These are phyloP conservation scores for Rhododendron simsii DNA, from an alignment of 148 eudicot genomes.

Conservation along the genomic window DNA sequence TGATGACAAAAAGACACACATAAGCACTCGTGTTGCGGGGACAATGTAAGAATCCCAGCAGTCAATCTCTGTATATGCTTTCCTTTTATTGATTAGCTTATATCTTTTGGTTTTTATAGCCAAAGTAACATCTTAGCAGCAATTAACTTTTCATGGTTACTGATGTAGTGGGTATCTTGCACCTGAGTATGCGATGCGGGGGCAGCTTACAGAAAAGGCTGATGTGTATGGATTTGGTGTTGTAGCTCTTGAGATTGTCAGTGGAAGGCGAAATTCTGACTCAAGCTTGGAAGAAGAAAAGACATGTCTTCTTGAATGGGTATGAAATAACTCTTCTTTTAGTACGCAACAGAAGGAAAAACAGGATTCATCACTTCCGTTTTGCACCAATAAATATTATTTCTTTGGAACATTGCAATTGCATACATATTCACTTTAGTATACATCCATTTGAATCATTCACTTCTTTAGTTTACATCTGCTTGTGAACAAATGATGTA, in stretches of 20 bases:
- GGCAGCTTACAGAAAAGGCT: slow-evolving; percentile 92
- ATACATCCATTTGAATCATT: no score
- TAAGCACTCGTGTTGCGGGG: slow-evolving; percentile 93
- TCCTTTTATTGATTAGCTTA: no score
- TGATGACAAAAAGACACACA: slow-evolving; percentile 80
- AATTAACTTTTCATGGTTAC: background rate
- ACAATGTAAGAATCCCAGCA: slow-evolving; percentile 54
- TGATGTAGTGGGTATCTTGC: slow-evolving; percentile 80
- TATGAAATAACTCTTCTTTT: slow-evolving; percentile 16
- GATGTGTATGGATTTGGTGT: slow-evolving; percentile 92
- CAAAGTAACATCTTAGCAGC: slow-evolving; percentile 6
- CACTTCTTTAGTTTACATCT: background rate
- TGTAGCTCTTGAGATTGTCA: slow-evolving; percentile 70
- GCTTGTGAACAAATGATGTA: background rate
- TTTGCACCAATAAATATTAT: background rate
- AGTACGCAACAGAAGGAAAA: no score
- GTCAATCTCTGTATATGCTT: background rate
- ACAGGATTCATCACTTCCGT: background rate
- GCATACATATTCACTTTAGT: background rate
- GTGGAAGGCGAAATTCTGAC: slow-evolving; percentile 74
- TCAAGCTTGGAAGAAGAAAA: slow-evolving; percentile 43
- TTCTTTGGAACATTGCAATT: background rate
- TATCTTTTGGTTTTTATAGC: background rate
- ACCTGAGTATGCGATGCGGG: slow-evolving; percentile 95
- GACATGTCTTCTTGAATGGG: slow-evolving; percentile 89